A percentile compares a stretch with the other conserved stretches of the same genome.
These are phyloP conservation scores for Candida dajiaensis DNA, from an alignment of 805 yeast genomes.

Conservation along the genomic window DNA sequence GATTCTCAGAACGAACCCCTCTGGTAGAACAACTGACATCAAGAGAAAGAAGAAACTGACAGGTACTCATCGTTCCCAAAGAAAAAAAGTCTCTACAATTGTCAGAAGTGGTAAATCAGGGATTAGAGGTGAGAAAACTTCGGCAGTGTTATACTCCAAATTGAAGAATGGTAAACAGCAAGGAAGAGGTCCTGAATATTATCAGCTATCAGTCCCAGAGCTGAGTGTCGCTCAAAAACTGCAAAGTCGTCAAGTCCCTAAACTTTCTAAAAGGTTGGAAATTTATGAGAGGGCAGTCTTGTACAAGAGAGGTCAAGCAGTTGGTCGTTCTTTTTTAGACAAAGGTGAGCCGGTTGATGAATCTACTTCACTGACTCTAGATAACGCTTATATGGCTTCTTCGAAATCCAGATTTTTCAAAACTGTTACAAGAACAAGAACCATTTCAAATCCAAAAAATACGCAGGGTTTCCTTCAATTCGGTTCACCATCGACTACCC, in stretches of 20 bases:
- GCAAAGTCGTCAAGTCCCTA: background rate
- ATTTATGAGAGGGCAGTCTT: background rate
- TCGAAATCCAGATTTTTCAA: background rate
- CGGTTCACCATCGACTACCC: background rate
- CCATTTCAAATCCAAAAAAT: constrained; percentile 1
- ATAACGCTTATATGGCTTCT: background rate
- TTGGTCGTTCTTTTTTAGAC: background rate
- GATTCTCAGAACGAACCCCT: background rate
- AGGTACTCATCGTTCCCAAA: background rate
- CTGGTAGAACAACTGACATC: constrained; percentile 1
- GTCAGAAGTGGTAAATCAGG: background rate
- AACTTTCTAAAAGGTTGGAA: background rate
- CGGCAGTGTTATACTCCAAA: background rate
- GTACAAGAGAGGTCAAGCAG: background rate
- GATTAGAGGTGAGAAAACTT: background rate
- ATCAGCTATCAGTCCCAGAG: background rate
- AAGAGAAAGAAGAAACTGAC: constrained; percentile 1
- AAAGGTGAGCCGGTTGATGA: background rate
- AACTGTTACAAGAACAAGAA: constrained; percentile 1
- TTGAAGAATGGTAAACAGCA: background rate
- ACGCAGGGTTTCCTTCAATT: background rate
- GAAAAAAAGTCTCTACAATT: background rate
- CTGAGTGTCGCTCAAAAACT: background rate
- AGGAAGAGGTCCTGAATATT: background rate
- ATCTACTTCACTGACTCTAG: background rate